A percentile compares a stretch with the other conserved stretches of the same genome.
phyloP scores from a whole-genome alignment of 495 filamentous ascomycete genomes.

The Aspergillus panamensis region DNA sequence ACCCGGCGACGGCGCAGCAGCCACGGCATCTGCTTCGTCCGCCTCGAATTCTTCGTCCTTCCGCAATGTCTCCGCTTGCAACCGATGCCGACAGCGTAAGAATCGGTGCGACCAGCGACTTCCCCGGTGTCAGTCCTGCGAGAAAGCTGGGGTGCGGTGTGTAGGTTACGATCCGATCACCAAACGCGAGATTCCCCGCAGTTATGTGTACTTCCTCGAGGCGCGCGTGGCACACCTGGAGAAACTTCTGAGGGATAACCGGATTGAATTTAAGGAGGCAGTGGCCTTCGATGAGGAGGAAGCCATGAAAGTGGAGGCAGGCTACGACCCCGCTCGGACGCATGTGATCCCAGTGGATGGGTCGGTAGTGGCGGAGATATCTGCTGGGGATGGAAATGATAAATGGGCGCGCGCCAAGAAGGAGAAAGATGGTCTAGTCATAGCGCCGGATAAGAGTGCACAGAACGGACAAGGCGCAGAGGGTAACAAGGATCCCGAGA shows the following conservation, averaged over 20 bases:
- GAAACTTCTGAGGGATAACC: constrained; percentile 63
- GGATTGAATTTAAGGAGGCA: constrained; percentile 67
- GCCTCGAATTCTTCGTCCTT: constrained; percentile 57
- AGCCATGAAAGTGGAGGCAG: constrained; percentile 36
- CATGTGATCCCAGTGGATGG: constrained; percentile 17
- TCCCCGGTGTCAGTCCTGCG: constrained; percentile 84
- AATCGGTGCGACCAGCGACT: constrained; percentile 92
- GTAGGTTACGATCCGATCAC: constrained; percentile 96
- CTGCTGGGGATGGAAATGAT: constrained; percentile 19
- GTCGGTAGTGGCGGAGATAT: constrained; percentile 18
- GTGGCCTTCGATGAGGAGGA: constrained; percentile 71
- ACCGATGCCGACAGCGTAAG: constrained; percentile 87
- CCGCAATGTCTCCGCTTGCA: constrained; percentile 92
- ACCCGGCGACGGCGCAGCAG: constrained; percentile 15
- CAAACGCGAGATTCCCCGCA: constrained; percentile 88
- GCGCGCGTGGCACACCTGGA: constrained; percentile 81
- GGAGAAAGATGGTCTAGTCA: constrained; percentile 20
- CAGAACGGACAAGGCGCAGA: constrained; percentile 23
- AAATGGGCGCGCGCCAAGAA: constrained; percentile 25
- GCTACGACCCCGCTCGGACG: constrained; percentile 28
- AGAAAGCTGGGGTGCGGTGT: constrained; percentile 83
- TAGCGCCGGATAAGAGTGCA: constrained; percentile 38
- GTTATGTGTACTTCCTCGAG: constrained; percentile 94
- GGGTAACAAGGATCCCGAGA: constrained; percentile 28
- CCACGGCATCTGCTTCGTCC: constrained; percentile 25